Evolutionary conservation across 768 basidiomycete species (phyloP), one percentile per base, ranked within the genome.

Genomic region (Baorangia bicolor): DNA sequence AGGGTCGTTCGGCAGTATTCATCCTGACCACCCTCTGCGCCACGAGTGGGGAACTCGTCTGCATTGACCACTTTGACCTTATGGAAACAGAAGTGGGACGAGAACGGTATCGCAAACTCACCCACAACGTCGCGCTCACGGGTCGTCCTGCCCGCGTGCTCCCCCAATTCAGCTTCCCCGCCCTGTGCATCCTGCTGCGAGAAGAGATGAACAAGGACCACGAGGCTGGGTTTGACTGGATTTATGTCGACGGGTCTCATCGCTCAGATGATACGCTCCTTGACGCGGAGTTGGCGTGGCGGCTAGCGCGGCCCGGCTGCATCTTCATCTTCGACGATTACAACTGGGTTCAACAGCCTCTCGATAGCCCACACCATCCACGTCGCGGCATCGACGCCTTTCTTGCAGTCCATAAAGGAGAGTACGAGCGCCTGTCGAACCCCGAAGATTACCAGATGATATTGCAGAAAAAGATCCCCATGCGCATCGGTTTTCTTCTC

Each of bases 1-100:
- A 84, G 66, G 84, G 82, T n/a, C 77, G 83, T 35, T 85, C 84
- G 0, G 83, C 81, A 23, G 76, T 82, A 25, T 84, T 82, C 68
- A 70, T 83, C 47, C 69, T 81, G 33, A 74, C 64, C n/a, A 73
- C 77, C 30, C 75, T 84, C 43, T 81, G 80, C 65, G 64, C 66
- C 12, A 53, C 65, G 2, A 68, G 66, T n/a, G 78, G 80, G 2
- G 76, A 78, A 45, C 65, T 85, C 18, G 73, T 80, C 35, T 84
- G 81, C 61, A 76, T 84, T 56, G 84, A 84, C 62, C 83, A 84
- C 57, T 83, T 84, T 60, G 84, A 85, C 55, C 74, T 85, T 38
- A 71, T 80, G 69, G 57, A 42, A 1, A 82, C 83, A 16, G 61
- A 67, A 2, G 81, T 76, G 7, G 83, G 83, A 30, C 68, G 69